Evolutionary conservation across 1,139 yeast species (phyloP), one percentile per base, ranked within the genome.

Genomic region (Magnusiomyces tetraspermus): DNA sequence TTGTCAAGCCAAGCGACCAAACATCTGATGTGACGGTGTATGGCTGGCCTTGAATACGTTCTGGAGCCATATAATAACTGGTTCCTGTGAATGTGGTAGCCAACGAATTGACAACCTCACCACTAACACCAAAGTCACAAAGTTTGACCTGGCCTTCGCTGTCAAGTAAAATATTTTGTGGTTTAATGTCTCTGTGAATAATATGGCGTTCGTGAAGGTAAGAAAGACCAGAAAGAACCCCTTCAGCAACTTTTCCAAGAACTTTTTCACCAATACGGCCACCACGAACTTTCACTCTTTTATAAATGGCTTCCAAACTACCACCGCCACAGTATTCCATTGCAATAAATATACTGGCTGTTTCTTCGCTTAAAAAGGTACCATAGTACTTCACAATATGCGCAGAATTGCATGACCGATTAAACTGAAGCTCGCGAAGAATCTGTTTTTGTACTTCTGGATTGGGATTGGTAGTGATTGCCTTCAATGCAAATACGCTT

Each of bases 121-220:
- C 97, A 62, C 95, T 84, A 36, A 92, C 98, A n/a, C 98, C 98
- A 71, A 92, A 92, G 71, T 92, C 98, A 71, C 98, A 92, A 48
- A 92, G 73, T 67, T 92, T 92, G 51, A 90, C 90, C 62, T 85
- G 83, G 2, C 98, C 98, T 10, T 71, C 62, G 1, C 71, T 67
- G 63, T 87, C 92, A 28, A 92, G 69, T 54, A 92, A 69, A 54
- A 92, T 88, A 66, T 92, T 92, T 57, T 89, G 95, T 1, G 97
- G 97, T 65, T 92, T 92, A 60, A 92, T 72, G 55, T 72, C 98
- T 60, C 98, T 76, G 68, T 92, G 98, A 57, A 92, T 89, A 57
- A 92, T 88, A 58, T 83, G 80, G 57, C 86, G 84, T 65, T 83
- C 88, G 68, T 92, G 96, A 54, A 92, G 74, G 67, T 92, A 92